Percentiles rank a stretch among this genome's conserved stretches.
These are phyloP conservation scores for Acer negundo DNA, from an alignment of 345 rosid genomes.

Conservation along the genomic window DNA sequence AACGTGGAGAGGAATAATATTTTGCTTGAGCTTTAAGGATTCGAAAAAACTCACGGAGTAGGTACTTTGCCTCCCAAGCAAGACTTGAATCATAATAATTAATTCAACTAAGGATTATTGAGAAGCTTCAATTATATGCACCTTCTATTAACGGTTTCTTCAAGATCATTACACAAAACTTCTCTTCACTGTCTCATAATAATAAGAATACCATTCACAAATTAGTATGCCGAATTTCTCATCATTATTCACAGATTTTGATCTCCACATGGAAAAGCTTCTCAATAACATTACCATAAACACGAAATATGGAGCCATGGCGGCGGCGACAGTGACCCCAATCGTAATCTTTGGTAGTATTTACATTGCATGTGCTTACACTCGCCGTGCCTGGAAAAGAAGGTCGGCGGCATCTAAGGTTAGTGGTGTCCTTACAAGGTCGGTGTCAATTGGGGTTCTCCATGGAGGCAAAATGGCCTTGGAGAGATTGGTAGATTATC, in stretches of 20 bases:
- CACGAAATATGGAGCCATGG: constrained; percentile 45
- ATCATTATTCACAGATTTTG: background rate
- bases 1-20: constrained; percentile 18
- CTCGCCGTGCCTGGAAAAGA: constrained; percentile 28
- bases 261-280: constrained; percentile 24
- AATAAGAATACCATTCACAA: background rate
- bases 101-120: background rate
- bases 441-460: constrained; percentile 50
- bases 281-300: constrained; percentile 26
- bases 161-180: background rate
- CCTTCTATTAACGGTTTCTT: background rate
- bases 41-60: background rate
- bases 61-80: constrained; percentile 32
- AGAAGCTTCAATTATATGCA: background rate
- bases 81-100: constrained; percentile 37
- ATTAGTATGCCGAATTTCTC: background rate
- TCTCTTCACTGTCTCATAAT: no score
- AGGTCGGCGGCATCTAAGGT: constrained; percentile 10
- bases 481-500: constrained; percentile 55
- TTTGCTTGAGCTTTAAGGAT: background rate
- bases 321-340: constrained; percentile 39
- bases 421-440: constrained; percentile 27
- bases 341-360: constrained; percentile 42
- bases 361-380: constrained; percentile 45
- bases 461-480: constrained; percentile 57